phyloP scores from a whole-genome alignment of 2,329 filamentous ascomycete genomes.

The Sordariomycetes sp. region DNA sequence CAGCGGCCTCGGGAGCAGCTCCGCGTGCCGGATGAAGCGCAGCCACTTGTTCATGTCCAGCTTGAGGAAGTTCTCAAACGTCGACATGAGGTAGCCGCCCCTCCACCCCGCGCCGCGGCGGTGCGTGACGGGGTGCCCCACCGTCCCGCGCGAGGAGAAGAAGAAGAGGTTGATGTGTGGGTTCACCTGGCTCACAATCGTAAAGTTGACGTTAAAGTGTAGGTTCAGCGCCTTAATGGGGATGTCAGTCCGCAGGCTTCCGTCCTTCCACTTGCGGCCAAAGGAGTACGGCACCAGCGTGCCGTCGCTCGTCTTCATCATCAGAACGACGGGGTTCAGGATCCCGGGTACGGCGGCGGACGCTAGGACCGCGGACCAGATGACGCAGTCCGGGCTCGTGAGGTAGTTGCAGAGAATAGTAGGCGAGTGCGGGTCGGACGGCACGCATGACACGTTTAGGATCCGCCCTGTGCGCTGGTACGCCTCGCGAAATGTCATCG shows the following conservation, averaged over 20 bases:
- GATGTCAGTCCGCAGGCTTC: slow-evolving; percentile 85
- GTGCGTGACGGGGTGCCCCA: slow-evolving; percentile 88
- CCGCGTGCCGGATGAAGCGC: slow-evolving; percentile 82
- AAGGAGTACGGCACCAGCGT: slow-evolving; percentile 81
- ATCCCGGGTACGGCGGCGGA: slow-evolving; percentile 95
- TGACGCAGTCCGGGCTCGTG: slow-evolving; percentile 90
- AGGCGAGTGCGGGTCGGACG: slow-evolving; percentile 85
- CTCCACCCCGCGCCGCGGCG: slow-evolving; percentile 89
- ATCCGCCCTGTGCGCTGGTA: slow-evolving; percentile 90
- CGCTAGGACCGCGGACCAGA: slow-evolving; percentile 92
- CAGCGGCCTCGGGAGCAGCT: slow-evolving; percentile 76
- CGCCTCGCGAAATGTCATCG: slow-evolving; percentile 87
- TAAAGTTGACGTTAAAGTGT: slow-evolving; percentile 98
- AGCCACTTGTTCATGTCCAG: slow-evolving; percentile 97
- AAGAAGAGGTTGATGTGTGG: slow-evolving; percentile 98
- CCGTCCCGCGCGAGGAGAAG: slow-evolving; percentile 85
- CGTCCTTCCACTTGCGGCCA: slow-evolving; percentile 98
- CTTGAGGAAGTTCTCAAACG: slow-evolving; percentile 89
- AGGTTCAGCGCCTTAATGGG: slow-evolving; percentile 88
- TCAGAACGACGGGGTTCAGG: slow-evolving; percentile 84
- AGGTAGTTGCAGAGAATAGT: slow-evolving; percentile 91
- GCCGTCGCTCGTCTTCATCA: slow-evolving; percentile 57
- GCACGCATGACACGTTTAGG: slow-evolving; percentile 90
- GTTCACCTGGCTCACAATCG: slow-evolving; percentile 79
- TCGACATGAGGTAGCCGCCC: slow-evolving; percentile 85